Conservation (phyloP, 2,329 filamentous ascomycete genomes). For the Penicillium verrucosum region DNA sequence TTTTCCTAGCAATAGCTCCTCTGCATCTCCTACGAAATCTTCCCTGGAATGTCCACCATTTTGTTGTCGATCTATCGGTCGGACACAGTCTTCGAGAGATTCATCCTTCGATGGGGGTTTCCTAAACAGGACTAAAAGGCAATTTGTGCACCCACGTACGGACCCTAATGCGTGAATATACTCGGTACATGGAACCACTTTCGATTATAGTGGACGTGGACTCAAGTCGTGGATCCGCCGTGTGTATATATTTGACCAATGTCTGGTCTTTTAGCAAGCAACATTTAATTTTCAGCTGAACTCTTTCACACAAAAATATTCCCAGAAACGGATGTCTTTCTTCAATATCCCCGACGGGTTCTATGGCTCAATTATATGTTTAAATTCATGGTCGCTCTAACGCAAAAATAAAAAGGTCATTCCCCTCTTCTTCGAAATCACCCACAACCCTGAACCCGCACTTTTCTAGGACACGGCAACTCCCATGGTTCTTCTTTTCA, state of each 20-base stretch:
- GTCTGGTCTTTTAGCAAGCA: neutral
- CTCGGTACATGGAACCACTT: neutral
- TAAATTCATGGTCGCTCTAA: neutral
- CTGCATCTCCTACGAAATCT: neutral
- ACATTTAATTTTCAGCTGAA: neutral
- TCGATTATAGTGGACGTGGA: neutral
- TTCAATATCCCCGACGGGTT: accelerated
- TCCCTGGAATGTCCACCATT: neutral
- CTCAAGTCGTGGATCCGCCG: neutral
- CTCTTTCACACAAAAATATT: too few species aligned
- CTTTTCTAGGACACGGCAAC: constrained; percentile 21
- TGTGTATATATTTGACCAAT: neutral
- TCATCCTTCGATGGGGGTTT: neutral
- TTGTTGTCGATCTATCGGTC: neutral
- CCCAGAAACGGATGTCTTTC: neutral
- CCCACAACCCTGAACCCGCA: constrained; percentile 18
- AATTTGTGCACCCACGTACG: neutral
- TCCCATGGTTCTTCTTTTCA: constrained; percentile 18
- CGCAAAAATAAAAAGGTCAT: constrained; percentile 17
- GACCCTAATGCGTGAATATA: neutral
- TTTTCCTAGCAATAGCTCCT: neutral
- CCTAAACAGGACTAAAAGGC: neutral
- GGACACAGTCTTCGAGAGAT: neutral
- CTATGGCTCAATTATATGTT: neutral
- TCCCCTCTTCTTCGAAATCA: constrained; percentile 6